phyloP scores from a whole-genome alignment of 192 early-diverging fungal genomes.

The Haplosporangium gracile region DNA sequence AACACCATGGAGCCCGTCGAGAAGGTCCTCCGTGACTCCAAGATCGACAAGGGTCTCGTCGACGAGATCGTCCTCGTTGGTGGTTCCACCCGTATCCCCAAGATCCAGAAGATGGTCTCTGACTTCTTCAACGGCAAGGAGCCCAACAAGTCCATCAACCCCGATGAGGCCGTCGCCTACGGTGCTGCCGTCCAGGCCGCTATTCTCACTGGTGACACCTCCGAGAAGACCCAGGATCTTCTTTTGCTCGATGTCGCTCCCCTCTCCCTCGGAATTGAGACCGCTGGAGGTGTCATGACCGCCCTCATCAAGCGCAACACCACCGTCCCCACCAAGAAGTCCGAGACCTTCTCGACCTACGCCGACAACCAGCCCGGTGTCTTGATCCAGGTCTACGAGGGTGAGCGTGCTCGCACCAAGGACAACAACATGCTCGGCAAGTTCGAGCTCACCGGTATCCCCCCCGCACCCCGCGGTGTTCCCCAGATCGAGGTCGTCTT shows the following conservation, averaged over 20 bases:
- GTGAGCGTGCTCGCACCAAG: conserved; percentile 96
- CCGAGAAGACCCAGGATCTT: conserved; percentile 96
- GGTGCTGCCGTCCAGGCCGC: conserved; percentile 99
- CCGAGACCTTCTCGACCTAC: conserved; percentile 98
- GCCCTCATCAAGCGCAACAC: conserved; percentile 98
- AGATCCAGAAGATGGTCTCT: conserved; percentile 97
- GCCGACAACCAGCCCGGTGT: conserved; percentile 99
- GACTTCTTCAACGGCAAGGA: conserved; percentile 99
- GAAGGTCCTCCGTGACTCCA: conserved; percentile 96
- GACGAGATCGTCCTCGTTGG: conserved; percentile 98
- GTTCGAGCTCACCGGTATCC: conserved; percentile 97
- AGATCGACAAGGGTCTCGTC: conserved; percentile 92
- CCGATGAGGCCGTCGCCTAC: conserved; percentile 99
- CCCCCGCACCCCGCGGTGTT: conserved; percentile 96
- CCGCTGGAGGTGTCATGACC: conserved; percentile 99
- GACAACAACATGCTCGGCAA: conserved; percentile 99
- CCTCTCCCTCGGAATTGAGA: conserved; percentile 98
- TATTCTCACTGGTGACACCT: conserved; percentile 95
- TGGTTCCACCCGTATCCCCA: conserved; percentile 99
- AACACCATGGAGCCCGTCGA: conserved; percentile 96
- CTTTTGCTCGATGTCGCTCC: conserved; percentile 96
- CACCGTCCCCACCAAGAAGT: conserved; percentile 98
- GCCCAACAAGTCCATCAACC: conserved; percentile 99
- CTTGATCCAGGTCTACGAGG: conserved; percentile 97
- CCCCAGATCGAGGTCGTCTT: conserved; percentile 98